phyloP scores from a whole-genome alignment of 352 stramenopile genomes.

The Globisporangium heterothallicum region DNA sequence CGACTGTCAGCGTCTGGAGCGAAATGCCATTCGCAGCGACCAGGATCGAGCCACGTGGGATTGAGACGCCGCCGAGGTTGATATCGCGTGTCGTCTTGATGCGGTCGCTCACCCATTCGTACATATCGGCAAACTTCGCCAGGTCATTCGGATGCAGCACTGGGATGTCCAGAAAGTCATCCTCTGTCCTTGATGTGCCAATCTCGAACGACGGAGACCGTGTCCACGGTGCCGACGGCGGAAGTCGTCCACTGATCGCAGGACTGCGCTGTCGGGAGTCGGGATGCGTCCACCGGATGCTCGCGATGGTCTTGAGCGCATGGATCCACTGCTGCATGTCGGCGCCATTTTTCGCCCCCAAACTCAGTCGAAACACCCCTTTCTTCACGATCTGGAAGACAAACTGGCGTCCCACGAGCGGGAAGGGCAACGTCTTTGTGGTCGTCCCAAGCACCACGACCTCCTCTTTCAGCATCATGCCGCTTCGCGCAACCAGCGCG shows the following conservation, averaged over 20 bases:
- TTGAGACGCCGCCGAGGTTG: conserved; percentile 15
- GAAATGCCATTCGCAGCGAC: conserved; percentile 57
- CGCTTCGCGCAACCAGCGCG: conserved; percentile 17
- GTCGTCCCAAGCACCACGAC: conserved; percentile 26
- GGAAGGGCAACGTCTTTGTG: conserved; percentile 46
- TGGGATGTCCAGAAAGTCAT: conserved; percentile 27
- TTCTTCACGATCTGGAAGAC: conserved; percentile 49
- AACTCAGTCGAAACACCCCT: conserved; percentile 23
- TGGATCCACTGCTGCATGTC: conserved; percentile 44
- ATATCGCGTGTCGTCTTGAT: conserved; percentile 45
- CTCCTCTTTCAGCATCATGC: conserved; percentile 47
- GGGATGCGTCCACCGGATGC: not conserved
- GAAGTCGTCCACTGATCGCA: not conserved
- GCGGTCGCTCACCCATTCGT: conserved; percentile 54
- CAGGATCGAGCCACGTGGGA: conserved; percentile 50
- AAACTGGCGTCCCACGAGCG: conserved; percentile 33
- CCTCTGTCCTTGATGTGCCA: not conserved
- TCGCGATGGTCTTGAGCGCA: conserved; percentile 20
- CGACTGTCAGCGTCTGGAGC: conserved; percentile 46
- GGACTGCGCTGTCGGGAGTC: conserved; percentile 4
- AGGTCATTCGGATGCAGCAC: conserved; percentile 29
- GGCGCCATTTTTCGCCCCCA: conserved; percentile 41
- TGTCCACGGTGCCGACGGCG: not conserved
- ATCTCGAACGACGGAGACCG: conserved; percentile 15
- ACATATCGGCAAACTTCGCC: conserved; percentile 18